A percentile compares a stretch with the other conserved stretches of the same genome.
Evolutionary conservation across 257 asterid species (phyloP).

Genomic region (Ophiorrhiza pumila): DNA sequence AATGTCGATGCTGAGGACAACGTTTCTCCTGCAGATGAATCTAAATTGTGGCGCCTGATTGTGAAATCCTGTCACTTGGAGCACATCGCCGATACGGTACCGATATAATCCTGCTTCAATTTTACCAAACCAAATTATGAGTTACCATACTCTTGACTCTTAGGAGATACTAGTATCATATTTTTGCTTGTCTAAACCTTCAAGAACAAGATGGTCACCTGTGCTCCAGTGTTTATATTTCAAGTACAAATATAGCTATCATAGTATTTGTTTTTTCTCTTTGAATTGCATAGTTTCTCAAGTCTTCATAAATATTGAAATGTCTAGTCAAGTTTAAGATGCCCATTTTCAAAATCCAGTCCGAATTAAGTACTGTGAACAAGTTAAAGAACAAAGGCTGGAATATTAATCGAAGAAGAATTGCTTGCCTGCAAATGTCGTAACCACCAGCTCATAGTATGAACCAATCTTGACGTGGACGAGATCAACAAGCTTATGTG

Average conservation of each 20-base stretch:
- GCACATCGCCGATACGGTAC: conserved; percentile 73
- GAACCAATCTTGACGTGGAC: conserved; percentile 53
- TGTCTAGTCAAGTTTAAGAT: too few relatives aligned
- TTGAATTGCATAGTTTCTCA: too few relatives aligned
- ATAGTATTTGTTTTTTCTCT: too few relatives aligned
- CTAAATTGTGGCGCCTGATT: conserved; percentile 65
- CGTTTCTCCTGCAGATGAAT: conserved; percentile 74
- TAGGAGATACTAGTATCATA: neutral
- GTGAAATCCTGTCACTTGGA: conserved; percentile 71
- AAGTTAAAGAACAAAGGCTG: neutral
- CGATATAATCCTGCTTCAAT: conserved; percentile 46
- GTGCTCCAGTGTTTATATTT: neutral
- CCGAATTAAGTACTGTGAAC: neutral
- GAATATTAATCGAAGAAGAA: neutral
- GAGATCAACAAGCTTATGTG: conserved; percentile 51
- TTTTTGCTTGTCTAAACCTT: neutral
- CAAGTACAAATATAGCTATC: too few relatives aligned
- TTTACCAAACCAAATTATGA: neutral
- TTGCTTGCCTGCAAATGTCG: conserved; percentile 65
- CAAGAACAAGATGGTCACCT: neutral
- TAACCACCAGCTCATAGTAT: conserved; percentile 67
- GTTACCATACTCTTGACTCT: neutral
- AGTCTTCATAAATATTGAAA: too few relatives aligned
- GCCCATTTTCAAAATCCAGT: too few relatives aligned
- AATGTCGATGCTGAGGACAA: conserved; percentile 67